Conservation (phyloP, 371 early-diverging fungal genomes). For the Mucor piriformis region DNA sequence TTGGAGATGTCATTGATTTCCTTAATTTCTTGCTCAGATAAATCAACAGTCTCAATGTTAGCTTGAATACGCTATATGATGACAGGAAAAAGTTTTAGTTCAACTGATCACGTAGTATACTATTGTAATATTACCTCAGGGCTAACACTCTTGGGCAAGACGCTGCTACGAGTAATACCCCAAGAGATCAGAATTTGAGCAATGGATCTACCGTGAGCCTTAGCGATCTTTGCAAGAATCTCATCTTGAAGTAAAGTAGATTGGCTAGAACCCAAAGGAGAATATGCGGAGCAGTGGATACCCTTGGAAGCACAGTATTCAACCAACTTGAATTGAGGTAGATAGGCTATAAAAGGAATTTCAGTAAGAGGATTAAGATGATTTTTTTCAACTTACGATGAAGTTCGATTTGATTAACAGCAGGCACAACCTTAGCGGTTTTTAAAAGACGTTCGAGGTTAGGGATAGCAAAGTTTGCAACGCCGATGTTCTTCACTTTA, state of each 20-base stretch:
- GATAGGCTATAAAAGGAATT: constrained; percentile 58
- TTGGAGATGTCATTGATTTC: constrained; percentile 45
- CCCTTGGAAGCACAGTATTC: constrained; percentile 56
- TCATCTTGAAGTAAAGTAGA: constrained; percentile 47
- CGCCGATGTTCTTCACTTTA: constrained; percentile 70
- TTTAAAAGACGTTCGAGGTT: constrained; percentile 56
- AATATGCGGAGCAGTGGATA: constrained; percentile 72
- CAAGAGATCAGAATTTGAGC: constrained; percentile 82
- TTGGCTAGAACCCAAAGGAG: constrained; percentile 68
- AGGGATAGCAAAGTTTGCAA: constrained; percentile 61
- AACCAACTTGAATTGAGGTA: constrained; percentile 64
- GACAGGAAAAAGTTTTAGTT: too few relatives aligned
- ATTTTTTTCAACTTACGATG: constrained; percentile 55
- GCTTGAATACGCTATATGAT: constrained; percentile 38
- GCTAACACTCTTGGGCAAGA: constrained; percentile 59
- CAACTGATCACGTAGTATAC: too few relatives aligned
- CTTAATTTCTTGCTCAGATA: constrained; percentile 42
- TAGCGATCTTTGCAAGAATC: constrained; percentile 63
- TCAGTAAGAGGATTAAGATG: too few relatives aligned
- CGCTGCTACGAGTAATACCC: constrained; percentile 65
- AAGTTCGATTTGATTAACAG: constrained; percentile 70
- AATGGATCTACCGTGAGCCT: constrained; percentile 60
- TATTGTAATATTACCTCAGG: constrained; percentile 34
- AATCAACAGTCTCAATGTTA: constrained; percentile 44
- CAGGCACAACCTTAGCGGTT: constrained; percentile 62